Evolutionary conservation across 805 yeast species (phyloP).

Genomic region (Debaryomyces maramus): DNA sequence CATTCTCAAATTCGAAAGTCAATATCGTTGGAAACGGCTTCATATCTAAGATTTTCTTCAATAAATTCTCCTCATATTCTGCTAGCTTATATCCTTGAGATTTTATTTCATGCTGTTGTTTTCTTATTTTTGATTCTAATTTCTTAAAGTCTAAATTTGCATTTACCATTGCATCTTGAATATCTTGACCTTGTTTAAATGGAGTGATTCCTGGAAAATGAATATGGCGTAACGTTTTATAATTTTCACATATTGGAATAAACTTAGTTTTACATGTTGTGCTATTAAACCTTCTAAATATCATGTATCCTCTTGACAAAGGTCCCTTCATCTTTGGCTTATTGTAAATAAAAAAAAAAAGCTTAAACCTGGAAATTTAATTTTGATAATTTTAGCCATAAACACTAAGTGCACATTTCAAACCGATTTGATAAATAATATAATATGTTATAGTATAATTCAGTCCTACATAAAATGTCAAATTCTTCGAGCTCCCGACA

Average conservation of each 20-base stretch:
- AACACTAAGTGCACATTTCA: too few relatives aligned
- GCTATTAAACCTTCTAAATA: conserved; percentile 11
- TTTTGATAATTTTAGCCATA: too few relatives aligned
- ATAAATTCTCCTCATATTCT: conserved; percentile 47
- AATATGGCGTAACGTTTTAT: conserved; percentile 37
- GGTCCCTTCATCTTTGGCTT: too few relatives aligned
- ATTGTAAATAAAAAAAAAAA: too few relatives aligned
- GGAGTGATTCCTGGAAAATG: conserved; percentile 44
- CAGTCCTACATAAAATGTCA: too few relatives aligned
- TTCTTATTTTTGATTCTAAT: conserved; percentile 48
- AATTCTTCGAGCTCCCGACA: too few relatives aligned
- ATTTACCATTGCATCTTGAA: conserved; percentile 57
- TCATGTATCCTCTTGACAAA: neutral
- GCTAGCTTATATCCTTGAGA: conserved; percentile 42
- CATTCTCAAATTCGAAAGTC: conserved; percentile 82
- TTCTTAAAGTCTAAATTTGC: conserved; percentile 59
- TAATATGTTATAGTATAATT: too few relatives aligned
- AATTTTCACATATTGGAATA: conserved; percentile 31
- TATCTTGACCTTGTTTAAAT: conserved; percentile 48
- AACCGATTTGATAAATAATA: too few relatives aligned
- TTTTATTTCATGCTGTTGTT: conserved; percentile 38
- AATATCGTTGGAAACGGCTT: conserved; percentile 68
- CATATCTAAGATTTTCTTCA: conserved; percentile 36
- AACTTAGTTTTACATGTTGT: conserved; percentile 24
- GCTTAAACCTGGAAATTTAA: too few relatives aligned